Evolutionary conservation across 345 rosid genomes (phyloP).

Genomic region (Turritis glabra): DNA sequence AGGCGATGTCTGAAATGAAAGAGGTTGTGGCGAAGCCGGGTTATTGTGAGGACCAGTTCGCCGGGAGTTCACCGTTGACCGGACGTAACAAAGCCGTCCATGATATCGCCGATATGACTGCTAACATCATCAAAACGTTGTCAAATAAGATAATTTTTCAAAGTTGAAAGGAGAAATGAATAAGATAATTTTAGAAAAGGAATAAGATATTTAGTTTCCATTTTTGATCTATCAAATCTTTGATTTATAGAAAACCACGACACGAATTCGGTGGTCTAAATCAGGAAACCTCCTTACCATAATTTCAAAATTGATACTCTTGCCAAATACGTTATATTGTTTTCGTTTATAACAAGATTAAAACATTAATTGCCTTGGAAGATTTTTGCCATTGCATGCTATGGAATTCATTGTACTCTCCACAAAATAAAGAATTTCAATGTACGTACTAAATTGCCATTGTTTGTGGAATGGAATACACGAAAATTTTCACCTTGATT

Average conservation of each 20-base stretch:
- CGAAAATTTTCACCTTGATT: too few species aligned
- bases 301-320: not conserved
- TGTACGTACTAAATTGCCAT: too few species aligned
- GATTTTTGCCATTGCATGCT: too few species aligned
- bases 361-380: too few species aligned
- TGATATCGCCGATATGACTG: constrained; percentile 35
- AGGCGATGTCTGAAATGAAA: not conserved
- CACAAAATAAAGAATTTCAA: too few species aligned
- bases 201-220: not conserved
- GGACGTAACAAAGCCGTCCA: constrained; percentile 13
- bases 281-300: not conserved
- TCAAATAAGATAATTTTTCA: not conserved
- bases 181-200: not conserved
- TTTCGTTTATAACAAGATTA: too few species aligned
- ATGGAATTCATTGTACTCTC: too few species aligned
- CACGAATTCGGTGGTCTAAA: not conserved
- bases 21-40: not conserved
- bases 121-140: constrained; percentile 21
- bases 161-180: not conserved
- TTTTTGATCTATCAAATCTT: not conserved
- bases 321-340: not conserved
- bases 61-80: not conserved
- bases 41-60: not conserved
- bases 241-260: not conserved
- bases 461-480: too few species aligned